Evolutionary conservation across 306 rosid species (phyloP), one percentile per base, ranked within the genome.

Genomic region (Benincasa hispida): DNA sequence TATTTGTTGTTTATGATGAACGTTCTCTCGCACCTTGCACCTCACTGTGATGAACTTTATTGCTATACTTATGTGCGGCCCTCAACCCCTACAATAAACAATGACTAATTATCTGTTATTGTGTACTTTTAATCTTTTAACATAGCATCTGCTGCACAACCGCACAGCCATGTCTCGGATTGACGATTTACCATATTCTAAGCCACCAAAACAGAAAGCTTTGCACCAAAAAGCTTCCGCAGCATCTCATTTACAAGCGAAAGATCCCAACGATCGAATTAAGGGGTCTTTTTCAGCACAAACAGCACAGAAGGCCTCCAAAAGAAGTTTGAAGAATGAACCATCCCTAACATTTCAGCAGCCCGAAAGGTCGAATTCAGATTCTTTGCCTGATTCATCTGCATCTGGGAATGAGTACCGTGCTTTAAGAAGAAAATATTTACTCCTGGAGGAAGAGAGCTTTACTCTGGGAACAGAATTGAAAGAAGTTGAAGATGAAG

Each of bases 391-490:
- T 0, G 93, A 91, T 35, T 90, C 91, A 2, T 88, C 96, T 50
- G 79, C 87, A 19, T 84, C 89, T 77, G 96, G 97, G 75, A 83
- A 80, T 7, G 97, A 88, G 72, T 93, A 93, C 81, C 88, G 98
- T 1, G 85, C 85, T 22, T 78, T 93, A 77, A 91, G 97, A 82
- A 85, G 90, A 51, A 91, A 89, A 79, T 91, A 93, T 82, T 70
- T 91, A 82, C 79, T 84, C 67, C 84, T 93, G 60, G 98, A 93
- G 85, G 98, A 91, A 51, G 92, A 91, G 86, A 88, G 96, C 83
- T 88, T 88, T 81, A 59, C 86, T 12, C 28, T 93, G 75, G 97
- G 98, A 69, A 63, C 86, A 66, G 88, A 88, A 78, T 80, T 93
- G 39, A 85, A 78, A 85, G 93, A 84, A 58, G 83, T 83, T 4